Evolutionary conservation across 2,329 filamentous ascomycete species (phyloP).

Genomic region (Diplocarpon mali): DNA sequence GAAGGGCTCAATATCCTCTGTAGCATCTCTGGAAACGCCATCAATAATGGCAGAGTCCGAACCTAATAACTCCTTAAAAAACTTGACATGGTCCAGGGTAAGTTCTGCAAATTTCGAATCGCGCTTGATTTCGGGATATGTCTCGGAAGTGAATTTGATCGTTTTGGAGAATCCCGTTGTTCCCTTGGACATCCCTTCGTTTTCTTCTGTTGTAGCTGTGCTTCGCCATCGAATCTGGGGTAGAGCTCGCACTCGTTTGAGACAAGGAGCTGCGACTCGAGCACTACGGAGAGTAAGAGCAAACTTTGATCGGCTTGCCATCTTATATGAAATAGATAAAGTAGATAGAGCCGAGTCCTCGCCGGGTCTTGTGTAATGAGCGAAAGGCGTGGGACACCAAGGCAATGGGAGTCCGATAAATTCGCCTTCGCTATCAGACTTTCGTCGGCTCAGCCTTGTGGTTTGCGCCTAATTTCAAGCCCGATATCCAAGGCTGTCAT

Average conservation of each 20-base stretch:
- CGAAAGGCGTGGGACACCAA: neutral
- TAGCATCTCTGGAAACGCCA: constrained; percentile 61
- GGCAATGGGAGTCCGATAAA: too few species aligned
- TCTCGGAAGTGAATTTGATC: constrained; percentile 73
- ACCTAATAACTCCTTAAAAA: constrained; percentile 74
- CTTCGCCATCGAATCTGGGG: constrained; percentile 23
- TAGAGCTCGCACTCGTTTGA: constrained; percentile 16
- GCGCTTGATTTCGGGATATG: constrained; percentile 73
- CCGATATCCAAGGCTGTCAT: neutral
- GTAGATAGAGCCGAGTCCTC: neutral
- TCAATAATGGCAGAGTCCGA: constrained; percentile 73
- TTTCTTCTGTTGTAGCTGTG: constrained; percentile 23
- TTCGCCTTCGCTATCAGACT: neutral
- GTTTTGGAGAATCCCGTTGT: constrained; percentile 28
- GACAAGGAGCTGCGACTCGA: constrained; percentile 11
- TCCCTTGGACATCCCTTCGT: constrained; percentile 21
- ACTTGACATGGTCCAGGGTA: constrained; percentile 66
- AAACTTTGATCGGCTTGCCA: constrained; percentile 22
- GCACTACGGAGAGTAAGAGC: constrained; percentile 21
- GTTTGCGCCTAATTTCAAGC: neutral
- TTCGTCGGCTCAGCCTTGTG: constrained; percentile 4
- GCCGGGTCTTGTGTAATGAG: neutral
- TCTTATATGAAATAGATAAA: constrained; percentile 6
- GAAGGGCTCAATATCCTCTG: constrained; percentile 78
- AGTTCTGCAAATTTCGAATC: constrained; percentile 65